Percentiles rank a stretch among this genome's conserved stretches.
phyloP scores from a whole-genome alignment of 768 basidiomycete species.

The Leccinum fibrillosum region DNA sequence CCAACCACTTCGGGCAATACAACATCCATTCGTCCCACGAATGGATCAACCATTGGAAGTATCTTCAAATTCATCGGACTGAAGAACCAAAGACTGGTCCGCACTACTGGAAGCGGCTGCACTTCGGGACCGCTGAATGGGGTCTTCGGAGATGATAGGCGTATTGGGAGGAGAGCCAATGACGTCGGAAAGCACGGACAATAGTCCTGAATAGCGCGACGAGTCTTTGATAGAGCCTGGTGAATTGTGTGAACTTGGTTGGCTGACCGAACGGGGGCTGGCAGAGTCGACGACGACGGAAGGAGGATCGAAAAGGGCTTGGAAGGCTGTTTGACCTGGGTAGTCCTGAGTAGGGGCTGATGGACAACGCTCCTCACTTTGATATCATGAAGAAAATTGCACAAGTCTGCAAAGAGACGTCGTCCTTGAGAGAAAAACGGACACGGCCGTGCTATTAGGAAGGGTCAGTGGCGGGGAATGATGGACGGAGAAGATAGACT shows the following conservation, averaged over 20 bases:
- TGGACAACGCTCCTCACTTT: constrained; percentile 40
- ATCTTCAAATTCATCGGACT: constrained; percentile 4
- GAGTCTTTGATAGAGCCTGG: constrained; percentile 38
- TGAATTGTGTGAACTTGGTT: constrained; percentile 5
- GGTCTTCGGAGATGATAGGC: not conserved
- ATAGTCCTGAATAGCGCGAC: constrained; percentile 56
- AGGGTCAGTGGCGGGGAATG: constrained; percentile 4
- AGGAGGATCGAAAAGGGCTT: constrained; percentile 18
- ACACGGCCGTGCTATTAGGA: constrained; percentile 66
- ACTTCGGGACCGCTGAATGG: not conserved
- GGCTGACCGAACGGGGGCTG: constrained; percentile 33
- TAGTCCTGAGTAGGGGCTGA: constrained; percentile 39
- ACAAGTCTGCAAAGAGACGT: constrained; percentile 73
- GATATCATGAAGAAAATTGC: constrained; percentile 70
- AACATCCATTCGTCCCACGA: not conserved
- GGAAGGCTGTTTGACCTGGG: constrained; percentile 1
- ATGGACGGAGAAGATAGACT: not conserved
- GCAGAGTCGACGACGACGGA: constrained; percentile 29
- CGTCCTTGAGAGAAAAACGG: constrained; percentile 78
- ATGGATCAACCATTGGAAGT: not conserved
- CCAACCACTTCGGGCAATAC: not conserved
- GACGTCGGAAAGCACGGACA: constrained; percentile 62
- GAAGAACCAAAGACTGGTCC: not conserved
- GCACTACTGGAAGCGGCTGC: not conserved
- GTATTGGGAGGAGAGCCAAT: constrained; percentile 42